A percentile compares a stretch with the other conserved stretches of the same genome.
Conservation (phyloP, 305 asterid genomes). For the Solanum chacoense region DNA sequence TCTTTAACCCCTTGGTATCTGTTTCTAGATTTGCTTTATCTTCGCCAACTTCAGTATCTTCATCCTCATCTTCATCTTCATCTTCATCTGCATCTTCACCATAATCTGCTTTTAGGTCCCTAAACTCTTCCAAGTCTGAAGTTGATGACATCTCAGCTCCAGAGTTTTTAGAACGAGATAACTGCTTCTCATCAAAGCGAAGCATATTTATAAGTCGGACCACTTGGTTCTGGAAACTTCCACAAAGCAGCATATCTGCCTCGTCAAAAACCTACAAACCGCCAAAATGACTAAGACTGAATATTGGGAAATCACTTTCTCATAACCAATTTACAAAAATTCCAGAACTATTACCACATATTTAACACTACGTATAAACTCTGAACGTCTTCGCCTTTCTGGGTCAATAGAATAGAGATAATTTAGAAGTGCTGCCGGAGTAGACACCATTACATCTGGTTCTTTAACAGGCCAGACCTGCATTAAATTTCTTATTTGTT, state of each 20-base stretch:
- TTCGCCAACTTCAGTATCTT: slow-evolving; percentile 25
- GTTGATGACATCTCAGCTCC: slow-evolving; percentile 14
- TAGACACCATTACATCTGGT: slow-evolving; percentile 79
- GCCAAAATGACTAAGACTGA: not conserved
- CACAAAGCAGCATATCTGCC: slow-evolving; percentile 93
- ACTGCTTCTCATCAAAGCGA: slow-evolving; percentile 89
- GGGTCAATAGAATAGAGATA: slow-evolving; percentile 65
- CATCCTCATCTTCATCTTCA: slow-evolving; percentile 21
- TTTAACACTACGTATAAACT: slow-evolving; percentile 57
- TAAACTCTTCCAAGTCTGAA: slow-evolving; percentile 27
- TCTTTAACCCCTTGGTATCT: slow-evolving; percentile 25
- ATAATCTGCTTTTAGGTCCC: slow-evolving; percentile 24
- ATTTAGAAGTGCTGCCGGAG: slow-evolving; percentile 84
- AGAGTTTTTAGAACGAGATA: slow-evolving; percentile 37
- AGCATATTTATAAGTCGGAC: slow-evolving; percentile 80
- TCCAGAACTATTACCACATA: slow-evolving; percentile 50
- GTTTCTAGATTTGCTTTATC: slow-evolving; percentile 19
- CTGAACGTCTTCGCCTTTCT: slow-evolving; percentile 40
- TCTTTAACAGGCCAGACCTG: slow-evolving; percentile 73
- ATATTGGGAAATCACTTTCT: not conserved
- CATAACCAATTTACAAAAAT: not conserved
- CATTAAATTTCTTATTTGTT: slow-evolving; percentile 4
- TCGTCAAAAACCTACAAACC: slow-evolving; percentile 78
- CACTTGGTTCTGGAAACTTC: slow-evolving; percentile 95
- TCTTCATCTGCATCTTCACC: slow-evolving; percentile 12